Conservation (phyloP, 1,284 basidiomycete species). For the Leucoagaricus sp. region DNA sequence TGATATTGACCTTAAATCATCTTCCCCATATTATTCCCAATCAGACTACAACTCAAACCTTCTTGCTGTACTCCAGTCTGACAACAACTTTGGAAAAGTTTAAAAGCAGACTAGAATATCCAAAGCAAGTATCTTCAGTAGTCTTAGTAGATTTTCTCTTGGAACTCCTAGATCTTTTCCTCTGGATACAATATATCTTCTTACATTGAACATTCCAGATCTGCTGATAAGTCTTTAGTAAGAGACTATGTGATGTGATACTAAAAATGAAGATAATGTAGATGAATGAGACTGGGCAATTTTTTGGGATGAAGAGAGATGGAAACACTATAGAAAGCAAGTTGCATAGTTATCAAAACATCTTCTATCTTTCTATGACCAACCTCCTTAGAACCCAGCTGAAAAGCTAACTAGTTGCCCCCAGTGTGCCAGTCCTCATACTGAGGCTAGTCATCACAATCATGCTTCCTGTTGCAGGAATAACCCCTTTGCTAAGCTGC, state of each 20-base stretch:
- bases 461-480: no score
- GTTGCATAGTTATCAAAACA: conserved; percentile 29
- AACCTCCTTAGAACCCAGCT: conserved; percentile 32
- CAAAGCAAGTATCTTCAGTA: conserved; percentile 28
- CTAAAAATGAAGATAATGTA: conserved; percentile 22
- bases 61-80: conserved; percentile 16
- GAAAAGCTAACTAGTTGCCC: conserved; percentile 30
- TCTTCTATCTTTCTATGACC: conserved; percentile 34
- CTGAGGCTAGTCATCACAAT: no score
- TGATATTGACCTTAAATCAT: neutral
- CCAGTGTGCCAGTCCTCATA: no score
- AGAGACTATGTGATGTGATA: conserved; percentile 20
- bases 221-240: conserved; percentile 33
- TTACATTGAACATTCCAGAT: conserved; percentile 24
- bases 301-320: conserved; percentile 20
- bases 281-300: conserved; percentile 35
- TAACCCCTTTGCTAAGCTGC: no score
- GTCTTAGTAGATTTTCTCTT: conserved; percentile 18
- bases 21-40: neutral
- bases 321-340: conserved; percentile 26
- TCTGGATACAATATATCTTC: conserved; percentile 37
- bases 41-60: conserved; percentile 7
- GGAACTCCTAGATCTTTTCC: conserved; percentile 30
- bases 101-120: conserved; percentile 26
- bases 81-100: neutral